Evolutionary conservation across 768 basidiomycete species (phyloP).

Genomic region (Termitomyces sp.): DNA sequence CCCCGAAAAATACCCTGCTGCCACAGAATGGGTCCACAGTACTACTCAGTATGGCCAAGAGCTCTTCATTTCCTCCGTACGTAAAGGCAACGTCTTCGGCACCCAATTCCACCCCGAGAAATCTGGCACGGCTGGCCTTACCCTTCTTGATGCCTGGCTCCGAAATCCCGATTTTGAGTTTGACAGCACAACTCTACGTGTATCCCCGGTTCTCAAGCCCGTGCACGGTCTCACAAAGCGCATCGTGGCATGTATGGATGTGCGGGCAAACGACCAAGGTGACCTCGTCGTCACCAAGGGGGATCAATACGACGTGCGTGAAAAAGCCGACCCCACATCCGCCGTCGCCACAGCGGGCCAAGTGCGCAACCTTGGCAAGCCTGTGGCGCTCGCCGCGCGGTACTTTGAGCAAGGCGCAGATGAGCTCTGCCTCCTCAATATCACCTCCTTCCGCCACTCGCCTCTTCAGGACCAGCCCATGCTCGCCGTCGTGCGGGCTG

Average conservation of each 20-base stretch:
- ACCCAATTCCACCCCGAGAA: slow-evolving; percentile 99
- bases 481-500: slow-evolving; percentile 90
- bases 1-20: slow-evolving; percentile 45
- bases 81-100: slow-evolving; percentile 81
- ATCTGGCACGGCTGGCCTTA: slow-evolving; percentile 83
- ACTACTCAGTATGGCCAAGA: slow-evolving; percentile 95
- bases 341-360: slow-evolving; percentile 55
- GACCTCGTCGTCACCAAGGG: slow-evolving; percentile 99
- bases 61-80: slow-evolving; percentile 82
- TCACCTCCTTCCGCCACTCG: slow-evolving; percentile 97
- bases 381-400: slow-evolving; percentile 81
- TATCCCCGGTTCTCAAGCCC: slow-evolving; percentile 36
- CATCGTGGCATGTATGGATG: slow-evolving; percentile 96
- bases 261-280: slow-evolving; percentile 91
- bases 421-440: slow-evolving; percentile 96
- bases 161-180: slow-evolving; percentile 41
- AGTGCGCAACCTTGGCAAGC: slow-evolving; percentile 97
- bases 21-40: slow-evolving; percentile 76
- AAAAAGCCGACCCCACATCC: slow-evolving; percentile 44
- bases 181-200: slow-evolving; percentile 27
- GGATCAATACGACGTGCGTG: slow-evolving; percentile 97
- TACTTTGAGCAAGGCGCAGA: slow-evolving; percentile 92
- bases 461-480: slow-evolving; percentile 96
- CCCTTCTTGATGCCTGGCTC: slow-evolving; percentile 80
- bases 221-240: slow-evolving; percentile 83